Evolutionary conservation across 2,329 filamentous ascomycete species (phyloP).

Genomic region (Fusarium annulatum): DNA sequence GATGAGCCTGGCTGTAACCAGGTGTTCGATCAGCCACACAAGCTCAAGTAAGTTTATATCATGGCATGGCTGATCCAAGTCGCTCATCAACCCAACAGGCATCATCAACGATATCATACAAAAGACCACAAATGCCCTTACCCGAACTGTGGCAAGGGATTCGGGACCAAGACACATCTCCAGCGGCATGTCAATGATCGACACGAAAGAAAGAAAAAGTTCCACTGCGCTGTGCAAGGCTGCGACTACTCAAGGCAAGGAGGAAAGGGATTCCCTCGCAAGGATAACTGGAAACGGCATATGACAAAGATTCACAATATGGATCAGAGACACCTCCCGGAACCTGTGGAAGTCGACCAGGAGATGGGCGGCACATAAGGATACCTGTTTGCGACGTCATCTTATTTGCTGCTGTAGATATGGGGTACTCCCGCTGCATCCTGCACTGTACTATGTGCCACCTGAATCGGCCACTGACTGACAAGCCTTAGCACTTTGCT

Average conservation of each 20-base stretch:
- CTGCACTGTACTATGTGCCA: neutral
- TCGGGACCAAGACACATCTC: slow-evolving; percentile 71
- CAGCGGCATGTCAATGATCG: slow-evolving; percentile 72
- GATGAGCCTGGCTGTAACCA: slow-evolving; percentile 53
- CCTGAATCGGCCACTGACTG: neutral
- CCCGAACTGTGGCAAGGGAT: slow-evolving; percentile 63
- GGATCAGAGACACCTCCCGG: slow-evolving; percentile 53
- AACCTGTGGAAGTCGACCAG: slow-evolving; percentile 56
- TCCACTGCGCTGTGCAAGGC: slow-evolving; percentile 64
- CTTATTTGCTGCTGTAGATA: neutral
- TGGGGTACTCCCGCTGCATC: neutral
- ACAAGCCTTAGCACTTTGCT: neutral
- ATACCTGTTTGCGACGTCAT: neutral
- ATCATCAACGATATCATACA: slow-evolving; percentile 70
- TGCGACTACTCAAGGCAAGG: slow-evolving; percentile 68
- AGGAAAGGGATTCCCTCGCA: slow-evolving; percentile 69
- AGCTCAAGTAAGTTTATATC: slow-evolving; percentile 63
- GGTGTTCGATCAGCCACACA: slow-evolving; percentile 67
- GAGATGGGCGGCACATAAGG: slow-evolving; percentile 43
- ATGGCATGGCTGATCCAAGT: neutral
- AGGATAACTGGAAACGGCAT: slow-evolving; percentile 72
- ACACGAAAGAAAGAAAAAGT: slow-evolving; percentile 69
- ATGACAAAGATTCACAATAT: slow-evolving; percentile 69
- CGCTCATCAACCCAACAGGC: slow-evolving; percentile 50
- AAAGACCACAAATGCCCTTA: slow-evolving; percentile 69